A percentile compares a stretch with the other conserved stretches of the same genome.
Evolutionary conservation across 441 rosid species (phyloP).

Genomic region (Erysimum pusillum): DNA sequence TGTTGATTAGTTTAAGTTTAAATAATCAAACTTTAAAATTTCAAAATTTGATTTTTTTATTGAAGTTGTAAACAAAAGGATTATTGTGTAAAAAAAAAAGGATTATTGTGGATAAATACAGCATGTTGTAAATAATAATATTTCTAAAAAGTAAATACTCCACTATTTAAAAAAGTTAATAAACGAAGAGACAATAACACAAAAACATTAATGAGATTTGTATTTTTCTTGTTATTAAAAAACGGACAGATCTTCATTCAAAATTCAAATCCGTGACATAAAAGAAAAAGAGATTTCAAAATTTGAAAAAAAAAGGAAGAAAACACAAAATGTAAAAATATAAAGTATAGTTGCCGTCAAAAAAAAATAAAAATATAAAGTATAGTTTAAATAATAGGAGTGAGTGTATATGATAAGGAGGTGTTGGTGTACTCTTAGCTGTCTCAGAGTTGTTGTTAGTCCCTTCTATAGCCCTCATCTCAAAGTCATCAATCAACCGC

Average conservation of each 20-base stretch:
- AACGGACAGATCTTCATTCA: conserved; percentile 6
- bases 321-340: neutral
- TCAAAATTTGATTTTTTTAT: neutral
- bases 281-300: conserved; percentile 17
- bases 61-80: neutral
- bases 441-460: conserved; percentile 41
- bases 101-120: too few relatives aligned
- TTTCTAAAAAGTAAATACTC: too few relatives aligned
- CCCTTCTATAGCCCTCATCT: conserved; percentile 16
- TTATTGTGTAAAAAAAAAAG: too few relatives aligned
- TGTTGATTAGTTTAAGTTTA: neutral
- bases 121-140: too few relatives aligned
- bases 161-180: too few relatives aligned
- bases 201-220: conserved; percentile 32
- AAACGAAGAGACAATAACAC: conserved; percentile 1
- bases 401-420: conserved; percentile 43
- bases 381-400: neutral
- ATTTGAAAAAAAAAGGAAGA: conserved; percentile 9
- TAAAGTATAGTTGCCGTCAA: too few relatives aligned
- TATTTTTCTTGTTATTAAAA: neutral
- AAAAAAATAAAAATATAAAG: conserved; percentile 32
- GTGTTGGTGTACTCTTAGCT: conserved; percentile 38
- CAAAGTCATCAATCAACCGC: conserved; percentile 46
- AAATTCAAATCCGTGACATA: conserved; percentile 37
- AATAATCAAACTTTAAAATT: neutral